phyloP scores from a whole-genome alignment of 345 rosid species.

The Iberis pinnata region DNA sequence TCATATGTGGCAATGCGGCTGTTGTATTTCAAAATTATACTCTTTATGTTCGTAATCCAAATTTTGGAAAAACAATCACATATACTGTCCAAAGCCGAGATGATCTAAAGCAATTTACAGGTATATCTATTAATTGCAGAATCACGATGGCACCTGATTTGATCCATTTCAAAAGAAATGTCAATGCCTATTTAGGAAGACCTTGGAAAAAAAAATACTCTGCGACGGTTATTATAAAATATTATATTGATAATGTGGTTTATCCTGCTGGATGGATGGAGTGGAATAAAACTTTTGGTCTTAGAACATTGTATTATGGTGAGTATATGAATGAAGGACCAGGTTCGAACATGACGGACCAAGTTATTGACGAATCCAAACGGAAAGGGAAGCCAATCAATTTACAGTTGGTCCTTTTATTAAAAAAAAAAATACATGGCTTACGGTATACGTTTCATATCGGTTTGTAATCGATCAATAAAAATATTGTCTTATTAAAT shows the following conservation, averaged over 20 bases:
- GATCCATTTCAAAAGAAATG: slow-evolving; percentile 38
- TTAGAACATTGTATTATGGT: slow-evolving; percentile 61
- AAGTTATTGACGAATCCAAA: slow-evolving; percentile 56
- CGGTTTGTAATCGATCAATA: too few relatives aligned
- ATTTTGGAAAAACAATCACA: slow-evolving; percentile 45
- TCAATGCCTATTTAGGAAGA: slow-evolving; percentile 59
- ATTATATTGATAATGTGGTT: slow-evolving; percentile 49
- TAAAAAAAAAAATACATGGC: slow-evolving; percentile 58
- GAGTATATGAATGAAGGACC: slow-evolving; percentile 66
- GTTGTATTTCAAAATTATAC: slow-evolving; percentile 65
- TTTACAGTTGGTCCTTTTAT: slow-evolving; percentile 52
- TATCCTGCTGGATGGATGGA: slow-evolving; percentile 77
- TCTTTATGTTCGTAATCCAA: slow-evolving; percentile 66
- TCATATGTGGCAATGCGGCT: slow-evolving; percentile 71
- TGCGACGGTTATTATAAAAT: slow-evolving; percentile 48
- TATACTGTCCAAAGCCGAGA: slow-evolving; percentile 75
- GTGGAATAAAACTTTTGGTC: slow-evolving; percentile 58
- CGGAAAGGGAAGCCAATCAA: slow-evolving; percentile 41
- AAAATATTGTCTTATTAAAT: too few relatives aligned
- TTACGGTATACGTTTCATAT: slow-evolving; percentile 42
- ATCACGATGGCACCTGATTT: slow-evolving; percentile 55
- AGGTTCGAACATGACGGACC: slow-evolving; percentile 50
- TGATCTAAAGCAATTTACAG: slow-evolving; percentile 59
- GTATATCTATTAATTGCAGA: slow-evolving; percentile 53
- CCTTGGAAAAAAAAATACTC: slow-evolving; percentile 72